Base-by-base conservation (phyloP, 805 yeast genomes). In the Wickerhamiella sorbophila region DNA sequence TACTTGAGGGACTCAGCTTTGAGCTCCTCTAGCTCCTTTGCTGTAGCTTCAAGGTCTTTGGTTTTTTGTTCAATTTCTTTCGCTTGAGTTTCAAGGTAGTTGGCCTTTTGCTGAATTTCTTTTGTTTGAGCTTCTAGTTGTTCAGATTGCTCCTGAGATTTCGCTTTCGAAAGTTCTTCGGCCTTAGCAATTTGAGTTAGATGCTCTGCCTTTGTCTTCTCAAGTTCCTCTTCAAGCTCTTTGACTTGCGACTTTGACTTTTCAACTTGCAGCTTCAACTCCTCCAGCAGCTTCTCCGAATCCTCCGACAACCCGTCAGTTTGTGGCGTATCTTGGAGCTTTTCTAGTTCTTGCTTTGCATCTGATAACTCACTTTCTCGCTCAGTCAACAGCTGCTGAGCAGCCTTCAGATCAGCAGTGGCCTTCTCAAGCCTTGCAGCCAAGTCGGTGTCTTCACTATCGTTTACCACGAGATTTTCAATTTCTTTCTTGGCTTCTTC, bases 81-180 rank as follows among this genome's bases (percentile, higher is more conserved):
- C 10, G 12, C 10, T 12, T 24, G 29, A 24, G 29, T 24, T 24
- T 24, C 29, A 24, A 24, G 29, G 10, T 6, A 8, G 6, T 24
- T 6, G 6, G 29, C 29, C 29, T 24, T 15, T 4, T 20, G 3
- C 15, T 35, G 29, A 16, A n/a, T 8, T 17, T 39, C 39, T 20
- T 43, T 42, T 15, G 42, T 32, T 42, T 50, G 42, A 43, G 54
- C 29, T 19, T 33, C 41, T 5, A 44, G 32, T 5, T 36, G 36
- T 5, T 24, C 10, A 24, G 12, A 8, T 27, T 21, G 15, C 16
- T 24, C 4, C 17, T 4, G 4, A 12, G 36, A 14, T 9, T n/a
- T 5, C 19, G 29, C 36, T 6, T 29, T 15, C 26, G 5, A 4
- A 5, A 9, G 27, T 5, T 16, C 5, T 31, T 22, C n/a, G n/a